Evolutionary conservation across 768 basidiomycete species (phyloP), one percentile per base, ranked within the genome.

Genomic region (Candolleomyces efflorescens): DNA sequence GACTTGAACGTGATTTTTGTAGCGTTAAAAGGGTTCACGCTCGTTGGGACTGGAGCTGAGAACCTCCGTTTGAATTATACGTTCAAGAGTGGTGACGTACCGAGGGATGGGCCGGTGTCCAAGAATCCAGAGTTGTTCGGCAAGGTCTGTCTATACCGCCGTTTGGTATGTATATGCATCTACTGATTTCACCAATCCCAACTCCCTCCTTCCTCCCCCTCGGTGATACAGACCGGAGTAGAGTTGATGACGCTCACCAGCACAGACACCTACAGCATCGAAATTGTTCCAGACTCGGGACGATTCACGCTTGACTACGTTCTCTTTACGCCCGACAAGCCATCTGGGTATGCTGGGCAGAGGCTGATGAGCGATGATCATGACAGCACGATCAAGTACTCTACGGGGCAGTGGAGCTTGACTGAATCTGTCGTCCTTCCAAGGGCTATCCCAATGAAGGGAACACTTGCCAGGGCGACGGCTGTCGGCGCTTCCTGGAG

Each of bases 231-330:
- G 56, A 17, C 47, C 3, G 49, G 49, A 10, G 56, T 57, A 6
- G 23, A 57, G 27, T 24, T 57, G 3, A 50, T 47, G 56, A 50
- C 36, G 17, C 22, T 57, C 22, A 37, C 32, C 22, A 46, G 22
- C 3, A 10, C 39, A 5, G 44, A 37, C n/a, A 12, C 23, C 7
- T 23, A 52, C 32, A 9, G 2, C 2, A 13, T 47, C 12, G 20
- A 39, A 22, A 18, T 58, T 15, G 17, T 10, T 15, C 56, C 56
- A 3, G 50, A 36, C 39, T 36, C 37, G 7, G 51, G 56, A 7
- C 27, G 53, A 17, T 58, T 58, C 27, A 45, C 49, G 2, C 44
- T 58, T 10, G 56, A 58, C 51, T 58, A 58, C 36, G 49, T 47
- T 26, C 50, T 58, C 41, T 38, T 53, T n/a, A 58, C 27, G 15